Conservation (phyloP, 2,329 filamentous ascomycete species). For the Clonostachys rosea region DNA sequence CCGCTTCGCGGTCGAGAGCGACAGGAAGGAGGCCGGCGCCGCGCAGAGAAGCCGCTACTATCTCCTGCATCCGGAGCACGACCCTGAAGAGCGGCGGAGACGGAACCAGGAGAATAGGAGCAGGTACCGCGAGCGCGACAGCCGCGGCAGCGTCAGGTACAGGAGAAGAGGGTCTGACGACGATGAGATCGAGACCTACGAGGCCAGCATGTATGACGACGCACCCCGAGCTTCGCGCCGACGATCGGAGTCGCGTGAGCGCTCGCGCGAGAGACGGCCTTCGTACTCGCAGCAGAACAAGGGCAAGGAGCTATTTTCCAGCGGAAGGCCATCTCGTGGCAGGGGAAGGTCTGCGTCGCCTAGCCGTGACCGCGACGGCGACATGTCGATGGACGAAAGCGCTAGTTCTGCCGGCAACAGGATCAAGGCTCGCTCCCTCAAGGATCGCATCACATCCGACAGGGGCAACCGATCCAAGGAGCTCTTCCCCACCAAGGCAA, state of each 20-base stretch:
- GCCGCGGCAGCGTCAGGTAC: slow-evolving; percentile 14
- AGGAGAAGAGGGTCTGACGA: slow-evolving; percentile 37
- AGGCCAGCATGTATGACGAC: slow-evolving; percentile 82
- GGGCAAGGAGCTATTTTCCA: slow-evolving; percentile 62
- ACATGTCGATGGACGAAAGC: slow-evolving; percentile 19
- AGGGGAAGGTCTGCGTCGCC: slow-evolving; percentile 51
- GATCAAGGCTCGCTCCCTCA: slow-evolving; percentile 23
- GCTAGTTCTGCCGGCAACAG: slow-evolving; percentile 25
- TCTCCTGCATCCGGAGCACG: slow-evolving; percentile 83
- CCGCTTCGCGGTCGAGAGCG: slow-evolving; percentile 67
- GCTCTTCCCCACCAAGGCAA: slow-evolving; percentile 28
- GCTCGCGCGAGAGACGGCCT: slow-evolving; percentile 15
- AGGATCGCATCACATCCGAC: slow-evolving; percentile 20
- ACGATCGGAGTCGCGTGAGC: slow-evolving; percentile 14
- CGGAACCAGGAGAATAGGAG: slow-evolving; percentile 51
- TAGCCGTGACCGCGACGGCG: slow-evolving; percentile 31
- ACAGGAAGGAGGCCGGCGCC: slow-evolving; percentile 77
- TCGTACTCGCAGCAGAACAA: slow-evolving; percentile 32
- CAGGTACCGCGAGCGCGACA: slow-evolving; percentile 57
- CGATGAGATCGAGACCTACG: slow-evolving; percentile 52
- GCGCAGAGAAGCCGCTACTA: slow-evolving; percentile 85
- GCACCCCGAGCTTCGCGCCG: slow-evolving; percentile 27
- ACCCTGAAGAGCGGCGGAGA: slow-evolving; percentile 69
- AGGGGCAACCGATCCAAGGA: slow-evolving; percentile 26
- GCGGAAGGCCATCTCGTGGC: slow-evolving; percentile 12